Conservation (phyloP, 495 filamentous ascomycete species). For the Penicillium lividum region DNA sequence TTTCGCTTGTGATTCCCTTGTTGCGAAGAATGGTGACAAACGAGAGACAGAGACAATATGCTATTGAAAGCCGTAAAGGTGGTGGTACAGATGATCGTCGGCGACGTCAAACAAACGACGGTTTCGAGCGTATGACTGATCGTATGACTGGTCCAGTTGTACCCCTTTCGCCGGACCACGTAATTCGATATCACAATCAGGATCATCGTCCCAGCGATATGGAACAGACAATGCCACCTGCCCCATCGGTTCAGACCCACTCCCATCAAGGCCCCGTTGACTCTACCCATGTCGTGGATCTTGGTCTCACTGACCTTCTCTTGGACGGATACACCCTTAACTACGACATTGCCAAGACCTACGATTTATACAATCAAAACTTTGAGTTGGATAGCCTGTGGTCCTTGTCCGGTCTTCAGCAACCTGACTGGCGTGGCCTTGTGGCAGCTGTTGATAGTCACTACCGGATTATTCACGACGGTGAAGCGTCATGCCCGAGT, state of each 20-base stretch:
- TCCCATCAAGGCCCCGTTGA: conserved; percentile 25
- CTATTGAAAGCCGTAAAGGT: conserved; percentile 58
- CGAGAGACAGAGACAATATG: conserved; percentile 63
- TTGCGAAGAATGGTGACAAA: conserved; percentile 65
- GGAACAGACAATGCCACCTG: conserved; percentile 27
- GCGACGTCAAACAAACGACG: conserved; percentile 46
- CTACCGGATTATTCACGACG: conserved; percentile 42
- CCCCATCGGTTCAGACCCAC: conserved; percentile 19
- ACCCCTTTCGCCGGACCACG: conserved; percentile 35
- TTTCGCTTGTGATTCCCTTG: conserved; percentile 58
- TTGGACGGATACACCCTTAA: conserved; percentile 43
- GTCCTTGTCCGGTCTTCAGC: conserved; percentile 46
- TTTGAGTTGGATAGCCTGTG: conserved; percentile 47
- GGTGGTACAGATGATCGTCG: conserved; percentile 42
- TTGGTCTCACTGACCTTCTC: conserved; percentile 39
- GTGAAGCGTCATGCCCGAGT: conserved; percentile 30
- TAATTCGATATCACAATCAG: conserved; percentile 37
- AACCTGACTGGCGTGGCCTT: conserved; percentile 46
- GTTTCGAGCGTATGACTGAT: conserved; percentile 18
- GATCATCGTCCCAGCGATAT: conserved; percentile 29
- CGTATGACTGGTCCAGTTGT: conserved; percentile 19
- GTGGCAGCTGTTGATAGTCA: conserved; percentile 52
- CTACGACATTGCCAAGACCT: conserved; percentile 37
- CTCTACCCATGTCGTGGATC: conserved; percentile 20
- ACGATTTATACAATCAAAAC: conserved; percentile 41